These are phyloP conservation scores for Saccharomycopsis oosterbeekiorum DNA, from an alignment of 805 yeast species.

Conservation along the genomic window DNA sequence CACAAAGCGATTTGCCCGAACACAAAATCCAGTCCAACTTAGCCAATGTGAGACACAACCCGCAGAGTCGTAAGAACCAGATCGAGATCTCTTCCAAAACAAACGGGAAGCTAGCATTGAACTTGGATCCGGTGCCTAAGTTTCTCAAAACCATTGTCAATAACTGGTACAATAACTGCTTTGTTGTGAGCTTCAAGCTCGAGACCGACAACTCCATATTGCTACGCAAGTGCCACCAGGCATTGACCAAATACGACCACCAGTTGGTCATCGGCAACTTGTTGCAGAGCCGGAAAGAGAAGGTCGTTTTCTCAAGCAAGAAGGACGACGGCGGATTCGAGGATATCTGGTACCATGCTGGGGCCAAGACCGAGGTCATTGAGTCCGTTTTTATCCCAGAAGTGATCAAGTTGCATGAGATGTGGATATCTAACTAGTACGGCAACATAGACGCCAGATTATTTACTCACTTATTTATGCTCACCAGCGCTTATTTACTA, in stretches of 20 bases:
- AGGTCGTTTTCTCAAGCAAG: conserved; percentile 74
- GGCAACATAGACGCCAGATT: not conserved
- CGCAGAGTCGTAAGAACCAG: conserved; percentile 2
- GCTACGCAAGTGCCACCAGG: conserved; percentile 65
- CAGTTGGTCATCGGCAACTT: conserved; percentile 92
- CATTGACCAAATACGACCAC: conserved; percentile 78
- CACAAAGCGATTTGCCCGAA: conserved; percentile 74
- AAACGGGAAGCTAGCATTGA: conserved; percentile 67
- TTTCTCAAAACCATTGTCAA: conserved; percentile 81
- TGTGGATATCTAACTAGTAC: conserved; percentile 39
- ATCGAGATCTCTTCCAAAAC: conserved; percentile 9
- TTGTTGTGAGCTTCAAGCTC: conserved; percentile 88
- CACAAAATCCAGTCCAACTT: conserved; percentile 71
- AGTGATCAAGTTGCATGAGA: conserved; percentile 52
- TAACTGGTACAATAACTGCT: conserved; percentile 89
- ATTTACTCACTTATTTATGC: no score
- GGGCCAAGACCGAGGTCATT: conserved; percentile 33
- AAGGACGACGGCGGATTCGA: conserved; percentile 21
- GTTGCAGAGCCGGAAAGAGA: conserved; percentile 76
- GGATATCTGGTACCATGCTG: conserved; percentile 5
- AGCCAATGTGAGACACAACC: not conserved
- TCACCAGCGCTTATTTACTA: no score
- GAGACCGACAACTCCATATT: conserved; percentile 76
- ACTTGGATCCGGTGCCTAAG: conserved; percentile 93
- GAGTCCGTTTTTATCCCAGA: conserved; percentile 76